Conservation (phyloP, 2,329 filamentous ascomycete genomes). For the Colletotrichum cereale region DNA sequence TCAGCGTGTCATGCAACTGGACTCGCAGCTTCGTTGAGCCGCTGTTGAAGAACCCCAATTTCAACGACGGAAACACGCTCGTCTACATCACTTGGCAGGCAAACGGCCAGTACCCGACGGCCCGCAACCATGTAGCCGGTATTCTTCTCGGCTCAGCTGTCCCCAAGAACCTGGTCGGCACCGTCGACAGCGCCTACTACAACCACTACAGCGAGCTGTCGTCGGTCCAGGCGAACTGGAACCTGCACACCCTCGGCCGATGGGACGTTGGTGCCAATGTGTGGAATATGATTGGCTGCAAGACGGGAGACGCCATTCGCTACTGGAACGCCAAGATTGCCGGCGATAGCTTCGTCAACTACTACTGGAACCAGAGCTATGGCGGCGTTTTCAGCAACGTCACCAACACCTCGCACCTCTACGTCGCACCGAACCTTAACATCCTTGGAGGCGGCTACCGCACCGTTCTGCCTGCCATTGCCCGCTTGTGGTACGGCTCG, state of each 20-base stretch:
- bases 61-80: slow-evolving; percentile 63
- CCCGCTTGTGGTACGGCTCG: slow-evolving; percentile 52
- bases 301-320: slow-evolving; percentile 68
- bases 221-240: slow-evolving; percentile 59
- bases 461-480: slow-evolving; percentile 22
- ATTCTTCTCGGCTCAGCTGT: slow-evolving; percentile 83
- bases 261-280: slow-evolving; percentile 81
- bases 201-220: slow-evolving; percentile 78
- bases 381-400: slow-evolving; percentile 59
- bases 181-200: slow-evolving; percentile 77
- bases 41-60: slow-evolving; percentile 63
- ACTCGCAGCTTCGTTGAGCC: slow-evolving; percentile 64
- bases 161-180: slow-evolving; percentile 71
- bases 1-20: slow-evolving; percentile 59
- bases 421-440: slow-evolving; percentile 49
- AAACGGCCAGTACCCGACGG: slow-evolving; percentile 72
- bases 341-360: slow-evolving; percentile 49
- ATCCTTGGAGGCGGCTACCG: neutral
- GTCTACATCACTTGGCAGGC: slow-evolving; percentile 84
- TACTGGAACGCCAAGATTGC: slow-evolving; percentile 49
- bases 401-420: slow-evolving; percentile 43
- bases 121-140: slow-evolving; percentile 76
- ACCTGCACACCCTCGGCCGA: slow-evolving; percentile 71
- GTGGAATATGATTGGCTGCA: slow-evolving; percentile 69
- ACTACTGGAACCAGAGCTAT: slow-evolving; percentile 68